Evolutionary conservation across 1,284 basidiomycete species (phyloP), one percentile per base, ranked within the genome.

Genomic region (Laetiporus sulphureus): DNA sequence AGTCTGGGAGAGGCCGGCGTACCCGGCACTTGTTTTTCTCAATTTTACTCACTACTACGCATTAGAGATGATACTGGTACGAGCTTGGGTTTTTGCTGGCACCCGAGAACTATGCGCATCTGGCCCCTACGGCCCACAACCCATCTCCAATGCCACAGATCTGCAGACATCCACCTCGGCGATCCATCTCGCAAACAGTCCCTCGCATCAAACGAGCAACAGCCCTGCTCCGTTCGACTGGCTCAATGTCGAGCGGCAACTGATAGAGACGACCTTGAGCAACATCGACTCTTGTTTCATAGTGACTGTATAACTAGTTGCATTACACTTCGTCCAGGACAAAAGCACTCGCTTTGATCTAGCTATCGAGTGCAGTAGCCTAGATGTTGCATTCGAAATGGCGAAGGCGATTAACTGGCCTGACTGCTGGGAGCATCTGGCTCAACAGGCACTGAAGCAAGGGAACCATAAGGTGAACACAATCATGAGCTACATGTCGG

Each of bases 261-360:
- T 72, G 0, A 76, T 83, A 21, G 83, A 83, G 58, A 85, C 81
- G 8, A 87, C 85, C 3, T 63, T 86, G 23, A 79, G 68, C 50
- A 90, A 90, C 56, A 76, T 90, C 22, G n/a, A n/a, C n/a, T n/a
- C n/a, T n/a, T n/a, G n/a, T n/a, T n/a, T n/a, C n/a, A n/a, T n/a
- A n/a, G n/a, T n/a, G n/a, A n/a, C n/a, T n/a, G n/a, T n/a, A n/a
- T n/a, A n/a, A n/a, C n/a, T n/a, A n/a, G n/a, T 99, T 59, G 96
- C 96, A 6, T 69, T 99, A 38, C 94, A 99, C 65, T 99, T 99
- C 57, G 95, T 99, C 8, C 91, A 99, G 70, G 96, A 99, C 65
- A 95, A 93, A 61, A 95, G 88, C 52, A 99, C 94, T 1, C 76
- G 94, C 21, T 99, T 99, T 59, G 96, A 99, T 63, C 80, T 99